These are phyloP conservation scores for Letharia lupina DNA, from an alignment of 495 filamentous ascomycete genomes.

Conservation along the genomic window DNA sequence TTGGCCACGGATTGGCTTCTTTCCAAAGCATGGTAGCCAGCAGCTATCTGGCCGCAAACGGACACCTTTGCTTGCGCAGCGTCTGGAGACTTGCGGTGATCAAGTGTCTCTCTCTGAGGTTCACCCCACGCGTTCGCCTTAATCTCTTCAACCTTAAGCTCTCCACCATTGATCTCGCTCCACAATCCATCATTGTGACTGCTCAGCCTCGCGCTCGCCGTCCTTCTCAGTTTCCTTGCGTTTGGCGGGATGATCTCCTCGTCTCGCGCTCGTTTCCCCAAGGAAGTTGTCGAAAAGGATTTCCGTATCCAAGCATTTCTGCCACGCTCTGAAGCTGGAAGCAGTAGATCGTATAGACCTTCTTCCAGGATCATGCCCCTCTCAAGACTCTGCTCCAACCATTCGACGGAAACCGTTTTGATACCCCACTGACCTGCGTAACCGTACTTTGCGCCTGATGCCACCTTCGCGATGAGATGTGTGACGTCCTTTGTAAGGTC, in stretches of 20 bases:
- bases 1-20: constrained; percentile 1
- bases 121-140: constrained; percentile 20
- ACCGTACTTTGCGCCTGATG: constrained; percentile 80
- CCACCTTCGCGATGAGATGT: constrained; percentile 71
- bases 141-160: constrained; percentile 28
- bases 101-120: constrained; percentile 8
- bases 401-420: constrained; percentile 68
- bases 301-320: constrained; percentile 61
- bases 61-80: not conserved
- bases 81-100: not conserved
- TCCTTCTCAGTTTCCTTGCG: constrained; percentile 64
- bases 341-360: constrained; percentile 62
- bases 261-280: constrained; percentile 41
- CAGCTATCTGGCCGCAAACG: not conserved
- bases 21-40: not conserved
- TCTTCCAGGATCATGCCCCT: constrained; percentile 94
- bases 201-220: constrained; percentile 67
- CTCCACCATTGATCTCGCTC: constrained; percentile 70
- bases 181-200: constrained; percentile 76
- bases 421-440: constrained; percentile 74
- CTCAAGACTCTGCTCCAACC: constrained; percentile 76
- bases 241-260: constrained; percentile 16
- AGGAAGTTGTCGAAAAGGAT: constrained; percentile 25
- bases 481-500: constrained; percentile 81
- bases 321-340: constrained; percentile 63